Evolutionary conservation across 148 eudicot genomes (phyloP), one percentile per base, ranked within the genome.

Genomic region (Rhododendron kiyosumense): DNA sequence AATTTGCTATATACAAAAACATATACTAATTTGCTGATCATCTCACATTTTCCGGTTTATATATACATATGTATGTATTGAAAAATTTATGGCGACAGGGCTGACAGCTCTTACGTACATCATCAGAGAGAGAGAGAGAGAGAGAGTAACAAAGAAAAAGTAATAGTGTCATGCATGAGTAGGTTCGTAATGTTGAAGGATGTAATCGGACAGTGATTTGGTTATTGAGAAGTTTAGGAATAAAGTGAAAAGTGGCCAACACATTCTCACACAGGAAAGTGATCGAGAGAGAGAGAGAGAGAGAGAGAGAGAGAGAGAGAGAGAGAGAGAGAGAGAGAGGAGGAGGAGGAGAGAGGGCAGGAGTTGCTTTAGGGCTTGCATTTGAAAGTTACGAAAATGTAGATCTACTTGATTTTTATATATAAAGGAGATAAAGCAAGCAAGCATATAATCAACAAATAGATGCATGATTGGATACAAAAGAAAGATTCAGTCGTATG

Each of bases 231-330:
- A 71, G 9, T 76, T 32, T 67, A 48, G 84, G 87, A 86, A 86
- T 86, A 86, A 86, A 86, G 84, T 36, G 73, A 69, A 86, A 86
- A 86, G 87, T 14, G 69, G n/a, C 84, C 80, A 79, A 86, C 84
- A 51, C 52, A 49, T 83, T 45, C 85, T 67, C 26, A 2, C 57
- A 14, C 30, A 80, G 63, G 34, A 78, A 48, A 63, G 76, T 18
- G 76, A 67, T 67, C 34, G 18, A 20, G 63, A 57, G 22, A 57
- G 63, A 57, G 6, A 57, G 24, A 5, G 63, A 57, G 59, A 18
- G 61, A 54, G 20, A 54, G 61, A 54, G 5, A 18, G 22, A 17
- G 63, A n/a, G 18, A 20, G 63, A 57, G 22, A 57, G 63, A 57
- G 7, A 57, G 24, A 5, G 63, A 57, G 59, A 18, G 61, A 54